These are phyloP conservation scores for Rauvolfia tetraphylla DNA, from an alignment of 257 asterid genomes.

Conservation along the genomic window DNA sequence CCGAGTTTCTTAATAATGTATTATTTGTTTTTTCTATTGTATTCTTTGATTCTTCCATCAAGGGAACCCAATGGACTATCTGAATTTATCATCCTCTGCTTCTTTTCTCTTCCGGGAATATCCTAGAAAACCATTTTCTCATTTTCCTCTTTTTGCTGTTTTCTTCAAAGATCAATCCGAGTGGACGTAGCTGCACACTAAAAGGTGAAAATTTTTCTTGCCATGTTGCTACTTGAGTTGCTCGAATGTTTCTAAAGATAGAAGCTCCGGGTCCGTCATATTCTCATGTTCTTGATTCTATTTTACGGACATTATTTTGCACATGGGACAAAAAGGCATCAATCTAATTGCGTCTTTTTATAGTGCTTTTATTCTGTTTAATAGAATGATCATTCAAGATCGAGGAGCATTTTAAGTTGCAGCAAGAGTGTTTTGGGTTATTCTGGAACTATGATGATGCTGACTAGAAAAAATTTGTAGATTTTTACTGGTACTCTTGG, in stretches of 20 bases:
- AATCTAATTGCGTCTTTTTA: no score
- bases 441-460: background rate
- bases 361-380: background rate
- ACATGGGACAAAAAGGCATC: no score
- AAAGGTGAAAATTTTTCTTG: conserved; percentile 1
- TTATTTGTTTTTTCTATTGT: conserved; percentile 22
- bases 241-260: conserved; percentile 5
- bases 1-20: conserved; percentile 9
- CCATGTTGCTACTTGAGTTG: conserved; percentile 4
- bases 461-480: background rate
- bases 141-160: background rate
- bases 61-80: conserved; percentile 1
- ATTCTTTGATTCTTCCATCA: conserved; percentile 10
- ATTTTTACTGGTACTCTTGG: no score
- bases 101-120: conserved; percentile 2
- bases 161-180: conserved; percentile 8
- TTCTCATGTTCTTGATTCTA: background rate
- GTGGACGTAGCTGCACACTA: conserved; percentile 1
- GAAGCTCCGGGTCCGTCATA: background rate
- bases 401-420: background rate
- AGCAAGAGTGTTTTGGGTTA: background rate
- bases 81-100: background rate
- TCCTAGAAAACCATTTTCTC: conserved; percentile 6
- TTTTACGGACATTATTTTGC: background rate
- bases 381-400: background rate